Conservation (phyloP, 352 stramenopile species). For the Thalassiosira allenii region DNA sequence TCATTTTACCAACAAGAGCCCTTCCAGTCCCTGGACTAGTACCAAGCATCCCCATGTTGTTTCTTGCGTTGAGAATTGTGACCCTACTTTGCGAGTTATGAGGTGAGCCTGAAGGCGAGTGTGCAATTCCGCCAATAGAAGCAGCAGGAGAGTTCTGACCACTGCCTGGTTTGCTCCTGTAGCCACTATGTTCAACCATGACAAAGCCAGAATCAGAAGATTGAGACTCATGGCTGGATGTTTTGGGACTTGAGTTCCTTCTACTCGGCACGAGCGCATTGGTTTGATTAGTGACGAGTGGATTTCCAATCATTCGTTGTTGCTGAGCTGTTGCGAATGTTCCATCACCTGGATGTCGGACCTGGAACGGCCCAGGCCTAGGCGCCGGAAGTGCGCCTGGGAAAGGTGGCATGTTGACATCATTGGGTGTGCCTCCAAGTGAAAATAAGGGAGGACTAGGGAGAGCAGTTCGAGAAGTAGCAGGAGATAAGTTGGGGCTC, state of each 20-base stretch:
- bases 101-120: constrained; percentile 32
- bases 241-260: constrained; percentile 36
- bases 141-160: constrained; percentile 34
- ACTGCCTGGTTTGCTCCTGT: constrained; percentile 48
- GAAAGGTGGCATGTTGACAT: neutral
- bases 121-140: constrained; percentile 25
- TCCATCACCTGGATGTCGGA: constrained; percentile 20
- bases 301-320: constrained; percentile 26
- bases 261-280: constrained; percentile 20
- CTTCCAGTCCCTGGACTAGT: constrained; percentile 84
- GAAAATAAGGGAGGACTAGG: constrained; percentile 36
- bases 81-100: constrained; percentile 42
- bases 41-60: constrained; percentile 75
- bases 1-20: constrained; percentile 80
- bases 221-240: constrained; percentile 42
- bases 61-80: constrained; percentile 57
- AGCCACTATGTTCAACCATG: constrained; percentile 76
- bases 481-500: constrained; percentile 60
- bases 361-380: constrained; percentile 12
- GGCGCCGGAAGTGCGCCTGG: constrained; percentile 1
- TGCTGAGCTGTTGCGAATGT: constrained; percentile 16
- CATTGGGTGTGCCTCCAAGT: constrained; percentile 33
- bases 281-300: constrained; percentile 8
- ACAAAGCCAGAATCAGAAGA: constrained; percentile 81
- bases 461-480: constrained; percentile 11